Percentiles rank a stretch among this genome's conserved stretches.
Conservation (phyloP, 495 filamentous ascomycete genomes). For the Jackrogersella multiformis region DNA sequence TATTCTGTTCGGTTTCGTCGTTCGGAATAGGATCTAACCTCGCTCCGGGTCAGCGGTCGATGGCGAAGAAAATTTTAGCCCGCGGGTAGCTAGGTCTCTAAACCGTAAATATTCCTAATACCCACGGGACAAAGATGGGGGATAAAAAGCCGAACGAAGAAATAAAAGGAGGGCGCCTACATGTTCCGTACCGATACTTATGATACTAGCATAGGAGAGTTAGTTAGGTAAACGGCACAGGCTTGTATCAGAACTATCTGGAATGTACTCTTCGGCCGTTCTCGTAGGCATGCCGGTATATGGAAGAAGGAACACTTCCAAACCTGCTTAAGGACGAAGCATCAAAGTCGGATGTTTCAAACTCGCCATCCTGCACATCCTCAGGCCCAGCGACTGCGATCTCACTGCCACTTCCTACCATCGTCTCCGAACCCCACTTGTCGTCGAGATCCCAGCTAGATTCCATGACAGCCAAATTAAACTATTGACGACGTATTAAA, state of each 20-base stretch:
- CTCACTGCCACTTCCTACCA: slow-evolving; percentile 1
- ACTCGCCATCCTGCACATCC: background rate
- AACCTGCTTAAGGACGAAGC: background rate
- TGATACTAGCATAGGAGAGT: slow-evolving; percentile 15
- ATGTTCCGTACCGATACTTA: slow-evolving; percentile 34
- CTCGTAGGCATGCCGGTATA: slow-evolving; percentile 2
- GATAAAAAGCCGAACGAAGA: no score
- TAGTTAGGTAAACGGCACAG: background rate
- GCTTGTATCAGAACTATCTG: background rate
- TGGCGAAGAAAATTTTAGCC: background rate
- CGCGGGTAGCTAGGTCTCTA: background rate
- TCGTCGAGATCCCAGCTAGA: background rate
- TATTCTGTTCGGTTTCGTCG: slow-evolving; percentile 10
- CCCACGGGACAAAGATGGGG: background rate
- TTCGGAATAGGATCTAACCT: slow-evolving; percentile 6
- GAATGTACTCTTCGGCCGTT: slow-evolving; percentile 8
- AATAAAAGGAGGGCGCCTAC: slow-evolving; percentile 29
- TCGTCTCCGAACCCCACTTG: background rate
- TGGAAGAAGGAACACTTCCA: slow-evolving; percentile 7
- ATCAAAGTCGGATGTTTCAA: slow-evolving; percentile 6
- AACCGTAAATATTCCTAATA: no score
- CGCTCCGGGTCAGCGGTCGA: background rate
- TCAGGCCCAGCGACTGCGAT: slow-evolving; percentile 6
- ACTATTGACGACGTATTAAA: background rate
- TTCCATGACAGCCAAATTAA: background rate